Percentiles rank a stretch among this genome's conserved stretches.
These are phyloP conservation scores for Chrysanthemum seticuspe DNA, from an alignment of 129 eudicot species.

Conservation along the genomic window DNA sequence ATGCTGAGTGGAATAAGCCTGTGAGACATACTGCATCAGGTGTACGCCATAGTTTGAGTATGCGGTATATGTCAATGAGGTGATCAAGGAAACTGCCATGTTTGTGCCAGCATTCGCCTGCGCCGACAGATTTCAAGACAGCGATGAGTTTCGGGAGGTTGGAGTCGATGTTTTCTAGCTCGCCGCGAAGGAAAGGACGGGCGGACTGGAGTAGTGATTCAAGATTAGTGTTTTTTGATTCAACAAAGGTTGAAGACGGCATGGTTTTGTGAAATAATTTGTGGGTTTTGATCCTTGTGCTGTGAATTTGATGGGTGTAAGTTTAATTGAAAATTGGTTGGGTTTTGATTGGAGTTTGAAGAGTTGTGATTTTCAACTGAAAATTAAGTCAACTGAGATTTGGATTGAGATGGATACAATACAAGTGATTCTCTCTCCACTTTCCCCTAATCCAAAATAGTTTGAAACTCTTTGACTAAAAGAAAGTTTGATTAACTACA, in stretches of 20 bases:
- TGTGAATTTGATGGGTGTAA: background rate
- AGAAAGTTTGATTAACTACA: too few species aligned
- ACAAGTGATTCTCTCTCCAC: too few species aligned
- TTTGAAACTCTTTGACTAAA: too few species aligned
- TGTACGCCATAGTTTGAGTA: constrained; percentile 75
- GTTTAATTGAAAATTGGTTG: too few species aligned
- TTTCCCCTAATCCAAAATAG: too few species aligned
- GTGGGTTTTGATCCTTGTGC: background rate
- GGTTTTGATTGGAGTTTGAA: background rate
- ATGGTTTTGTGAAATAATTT: background rate
- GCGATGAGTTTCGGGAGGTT: constrained; percentile 61
- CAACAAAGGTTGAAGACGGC: constrained; percentile 7
- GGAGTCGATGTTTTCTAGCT: constrained; percentile 45
- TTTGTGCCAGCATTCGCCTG: constrained; percentile 99
- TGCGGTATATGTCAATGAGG: constrained; percentile 70
- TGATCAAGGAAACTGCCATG: constrained; percentile 96
- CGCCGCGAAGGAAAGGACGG: constrained; percentile 75
- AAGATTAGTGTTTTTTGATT: constrained; percentile 23
- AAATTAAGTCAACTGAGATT: constrained; percentile 34
- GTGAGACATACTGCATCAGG: constrained; percentile 74
- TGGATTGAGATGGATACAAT: background rate
- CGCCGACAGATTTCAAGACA: constrained; percentile 80
- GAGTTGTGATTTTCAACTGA: constrained; percentile 34
- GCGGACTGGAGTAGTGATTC: constrained; percentile 51
- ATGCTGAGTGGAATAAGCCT: constrained; percentile 95